A percentile compares a stretch with the other conserved stretches of the same genome.
Conservation (phyloP, 2,329 filamentous ascomycete genomes). For the Scedosporium boydii region DNA sequence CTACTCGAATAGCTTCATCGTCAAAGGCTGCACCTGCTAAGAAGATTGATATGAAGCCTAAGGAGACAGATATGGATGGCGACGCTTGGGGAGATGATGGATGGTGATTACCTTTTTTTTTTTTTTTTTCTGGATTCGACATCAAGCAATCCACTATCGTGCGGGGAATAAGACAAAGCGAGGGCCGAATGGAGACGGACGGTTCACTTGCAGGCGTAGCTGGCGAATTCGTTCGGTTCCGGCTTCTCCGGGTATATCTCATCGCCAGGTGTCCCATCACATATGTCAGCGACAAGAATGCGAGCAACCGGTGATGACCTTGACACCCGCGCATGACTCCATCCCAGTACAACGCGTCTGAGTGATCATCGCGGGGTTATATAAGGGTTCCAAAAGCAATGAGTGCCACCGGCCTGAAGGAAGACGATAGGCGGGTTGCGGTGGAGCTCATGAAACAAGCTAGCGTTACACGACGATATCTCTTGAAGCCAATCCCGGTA, state of each 20-base stretch:
- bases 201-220: neutral
- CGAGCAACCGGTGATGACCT: neutral
- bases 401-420: too few relatives aligned
- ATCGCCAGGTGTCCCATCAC: neutral
- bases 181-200: neutral
- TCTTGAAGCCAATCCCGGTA: too few relatives aligned
- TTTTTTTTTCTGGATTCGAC: neutral
- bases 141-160: too few relatives aligned
- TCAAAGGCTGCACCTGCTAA: slow-evolving; percentile 32
- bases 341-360: too few relatives aligned
- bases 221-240: neutral
- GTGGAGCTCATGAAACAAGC: too few relatives aligned
- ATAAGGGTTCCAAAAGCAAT: too few relatives aligned
- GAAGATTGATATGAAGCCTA: slow-evolving; percentile 61
- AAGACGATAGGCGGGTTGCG: too few relatives aligned
- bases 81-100: slow-evolving; percentile 57
- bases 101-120: slow-evolving; percentile 33
- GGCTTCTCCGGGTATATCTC: neutral
- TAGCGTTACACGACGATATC: too few relatives aligned
- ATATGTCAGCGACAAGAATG: neutral
- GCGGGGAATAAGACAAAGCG: neutral
- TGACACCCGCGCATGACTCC: too few relatives aligned
- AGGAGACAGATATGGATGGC: slow-evolving; percentile 46
- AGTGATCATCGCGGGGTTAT: too few relatives aligned
- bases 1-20: slow-evolving; percentile 29